Conservation (phyloP, 768 basidiomycete genomes). For the Tricholoma saponaceum region DNA sequence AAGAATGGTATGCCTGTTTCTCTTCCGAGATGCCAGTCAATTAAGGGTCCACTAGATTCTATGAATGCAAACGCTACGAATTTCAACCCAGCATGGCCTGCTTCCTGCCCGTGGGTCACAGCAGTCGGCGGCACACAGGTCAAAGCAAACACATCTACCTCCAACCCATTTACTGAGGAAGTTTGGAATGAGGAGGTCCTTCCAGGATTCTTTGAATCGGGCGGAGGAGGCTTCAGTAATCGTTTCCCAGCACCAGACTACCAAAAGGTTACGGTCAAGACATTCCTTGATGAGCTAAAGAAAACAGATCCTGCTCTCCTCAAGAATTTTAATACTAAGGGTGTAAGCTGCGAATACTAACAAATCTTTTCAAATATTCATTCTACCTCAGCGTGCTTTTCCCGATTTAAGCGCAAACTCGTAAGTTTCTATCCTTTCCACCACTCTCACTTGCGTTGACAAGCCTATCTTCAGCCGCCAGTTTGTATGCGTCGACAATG, state of each 20-base stretch:
- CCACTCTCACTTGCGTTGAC: background rate
- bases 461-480: slow-evolving; percentile 3
- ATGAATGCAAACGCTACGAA: slow-evolving; percentile 27
- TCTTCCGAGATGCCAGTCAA: background rate
- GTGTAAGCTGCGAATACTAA: slow-evolving; percentile 19
- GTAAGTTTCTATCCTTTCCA: slow-evolving; percentile 22
- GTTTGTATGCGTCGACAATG: slow-evolving; percentile 20
- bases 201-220: slow-evolving; percentile 30
- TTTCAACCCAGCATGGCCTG: slow-evolving; percentile 46
- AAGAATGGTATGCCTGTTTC: slow-evolving; percentile 25
- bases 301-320: slow-evolving; percentile 22
- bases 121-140: slow-evolving; percentile 44
- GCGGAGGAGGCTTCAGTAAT: slow-evolving; percentile 32
- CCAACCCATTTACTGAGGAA: slow-evolving; percentile 22
- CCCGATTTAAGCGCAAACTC: slow-evolving; percentile 34
- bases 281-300: slow-evolving; percentile 28
- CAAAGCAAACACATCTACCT: slow-evolving; percentile 25
- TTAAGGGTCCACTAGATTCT: slow-evolving; percentile 19
- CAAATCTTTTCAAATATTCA: background rate
- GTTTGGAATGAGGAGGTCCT: slow-evolving; percentile 26
- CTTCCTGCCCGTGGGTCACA: slow-evolving; percentile 40
- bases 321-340: slow-evolving; percentile 23
- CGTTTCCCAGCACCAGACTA: slow-evolving; percentile 38
- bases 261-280: slow-evolving; percentile 28
- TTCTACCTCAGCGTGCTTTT: slow-evolving; percentile 20